Percentiles rank a stretch among this genome's conserved stretches.
Evolutionary conservation across 331 rosid species (phyloP).

Genomic region (Prunus yedoensis): DNA sequence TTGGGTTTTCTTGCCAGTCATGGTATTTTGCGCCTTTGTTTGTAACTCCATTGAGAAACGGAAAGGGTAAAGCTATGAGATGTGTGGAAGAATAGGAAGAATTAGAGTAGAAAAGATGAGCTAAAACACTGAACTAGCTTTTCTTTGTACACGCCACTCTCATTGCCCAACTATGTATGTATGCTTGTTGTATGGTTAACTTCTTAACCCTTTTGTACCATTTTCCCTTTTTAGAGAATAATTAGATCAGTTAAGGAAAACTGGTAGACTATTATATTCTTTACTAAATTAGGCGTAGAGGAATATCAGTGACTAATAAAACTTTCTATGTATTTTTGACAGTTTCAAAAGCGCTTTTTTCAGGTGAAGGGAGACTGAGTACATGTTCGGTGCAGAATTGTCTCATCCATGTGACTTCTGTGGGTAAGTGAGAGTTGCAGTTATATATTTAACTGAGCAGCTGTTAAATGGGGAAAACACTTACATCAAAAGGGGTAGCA

Average conservation of each 20-base stretch:
- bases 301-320: background rate
- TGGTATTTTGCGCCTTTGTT: background rate
- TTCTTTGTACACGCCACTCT: slow-evolving; percentile 9
- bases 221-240: background rate
- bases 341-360: slow-evolving; percentile 8
- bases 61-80: background rate
- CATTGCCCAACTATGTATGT: background rate
- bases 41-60: slow-evolving; percentile 27
- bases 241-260: no score
- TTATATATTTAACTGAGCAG: slow-evolving; percentile 9
- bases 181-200: slow-evolving; percentile 10
- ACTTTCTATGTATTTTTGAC: background rate
- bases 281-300: no score
- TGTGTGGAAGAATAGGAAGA: background rate
- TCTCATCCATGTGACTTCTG: slow-evolving; percentile 17
- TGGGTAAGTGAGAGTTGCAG: background rate
- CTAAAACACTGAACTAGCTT: background rate
- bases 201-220: background rate
- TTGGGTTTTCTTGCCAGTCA: slow-evolving; percentile 2
- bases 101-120: slow-evolving; percentile 6
- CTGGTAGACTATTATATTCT: no score
- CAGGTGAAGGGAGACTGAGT: slow-evolving; percentile 18
- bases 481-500: no score
- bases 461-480: background rate
- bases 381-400: background rate